Percentiles rank a stretch among this genome's conserved stretches.
phyloP scores from a whole-genome alignment of 176 grass and related monocot genomes.

The Cocos nucifera region DNA sequence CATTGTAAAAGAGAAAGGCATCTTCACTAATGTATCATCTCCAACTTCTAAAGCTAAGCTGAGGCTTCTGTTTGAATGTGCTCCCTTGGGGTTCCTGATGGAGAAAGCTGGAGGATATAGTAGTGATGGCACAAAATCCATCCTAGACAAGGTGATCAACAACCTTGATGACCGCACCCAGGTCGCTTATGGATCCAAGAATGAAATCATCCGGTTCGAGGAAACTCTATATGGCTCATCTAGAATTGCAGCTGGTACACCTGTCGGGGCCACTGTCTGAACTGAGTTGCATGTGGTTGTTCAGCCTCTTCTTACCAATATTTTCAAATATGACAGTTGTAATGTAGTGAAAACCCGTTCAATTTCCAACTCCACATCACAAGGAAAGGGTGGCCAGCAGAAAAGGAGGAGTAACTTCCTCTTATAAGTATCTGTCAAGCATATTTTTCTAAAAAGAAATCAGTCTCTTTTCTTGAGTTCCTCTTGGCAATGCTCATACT shows the following conservation, averaged over 20 bases:
- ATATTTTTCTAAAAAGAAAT: too few relatives aligned
- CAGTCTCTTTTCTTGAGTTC: too few relatives aligned
- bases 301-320: too few relatives aligned
- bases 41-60: conserved; percentile 74
- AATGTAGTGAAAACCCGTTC: too few relatives aligned
- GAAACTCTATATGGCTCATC: conserved; percentile 82
- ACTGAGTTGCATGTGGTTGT: too few relatives aligned
- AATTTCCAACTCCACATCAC: too few relatives aligned
- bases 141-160: conserved; percentile 74
- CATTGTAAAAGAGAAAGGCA: conserved; percentile 97
- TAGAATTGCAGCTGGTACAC: conserved; percentile 42
- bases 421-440: too few relatives aligned
- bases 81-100: conserved; percentile 69
- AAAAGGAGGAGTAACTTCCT: too few relatives aligned
- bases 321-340: too few relatives aligned
- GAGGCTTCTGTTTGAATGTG: conserved; percentile 91
- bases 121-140: conserved; percentile 82
- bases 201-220: conserved; percentile 97
- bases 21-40: conserved; percentile 96
- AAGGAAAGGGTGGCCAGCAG: too few relatives aligned
- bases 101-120: conserved; percentile 96
- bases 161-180: conserved; percentile 70
- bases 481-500: too few relatives aligned
- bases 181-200: conserved; percentile 92
- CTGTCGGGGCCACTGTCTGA: conserved; percentile 50